Evolutionary conservation across 192 early-diverging fungal species (phyloP).

Genomic region (Coemansia sp.): DNA sequence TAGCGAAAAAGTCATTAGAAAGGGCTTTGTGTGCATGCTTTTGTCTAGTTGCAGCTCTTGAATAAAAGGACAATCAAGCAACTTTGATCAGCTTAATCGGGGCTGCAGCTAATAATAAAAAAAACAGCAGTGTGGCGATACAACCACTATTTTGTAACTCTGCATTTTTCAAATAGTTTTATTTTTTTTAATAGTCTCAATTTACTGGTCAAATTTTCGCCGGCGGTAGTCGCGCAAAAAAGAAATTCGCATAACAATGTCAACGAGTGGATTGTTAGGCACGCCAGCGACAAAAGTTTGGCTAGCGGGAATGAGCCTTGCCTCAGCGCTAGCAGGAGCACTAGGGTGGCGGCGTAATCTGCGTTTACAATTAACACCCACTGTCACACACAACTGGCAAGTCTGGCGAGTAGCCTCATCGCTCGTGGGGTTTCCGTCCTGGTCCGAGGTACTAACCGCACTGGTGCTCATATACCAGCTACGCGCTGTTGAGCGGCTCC

Average conservation of each 20-base stretch:
- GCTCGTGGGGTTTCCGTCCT: constrained; percentile 8
- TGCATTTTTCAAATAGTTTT: no score
- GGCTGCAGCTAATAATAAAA: no score
- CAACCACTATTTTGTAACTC: no score
- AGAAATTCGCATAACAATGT: not conserved
- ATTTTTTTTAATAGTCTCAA: no score
- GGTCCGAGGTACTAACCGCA: not conserved
- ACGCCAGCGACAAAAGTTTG: constrained; percentile 23
- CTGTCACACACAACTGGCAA: constrained; percentile 9
- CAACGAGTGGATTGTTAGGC: constrained; percentile 11
- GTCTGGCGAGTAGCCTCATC: constrained; percentile 18
- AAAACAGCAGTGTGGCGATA: not conserved
- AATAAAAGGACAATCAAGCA: no score
- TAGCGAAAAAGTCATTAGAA: no score
- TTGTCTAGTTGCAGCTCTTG: no score
- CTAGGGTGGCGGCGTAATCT: constrained; percentile 5
- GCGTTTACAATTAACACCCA: constrained; percentile 15
- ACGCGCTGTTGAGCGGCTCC: constrained; percentile 22
- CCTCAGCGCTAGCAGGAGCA: not conserved
- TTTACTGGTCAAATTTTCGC: no score
- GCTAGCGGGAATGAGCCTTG: constrained; percentile 2
- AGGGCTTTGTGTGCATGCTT: no score
- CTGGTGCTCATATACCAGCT: constrained; percentile 24
- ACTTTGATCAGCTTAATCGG: no score
- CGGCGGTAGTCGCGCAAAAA: not conserved